Conservation (phyloP, 2,329 filamentous ascomycete species). For the Trichothecium sympodiale region DNA sequence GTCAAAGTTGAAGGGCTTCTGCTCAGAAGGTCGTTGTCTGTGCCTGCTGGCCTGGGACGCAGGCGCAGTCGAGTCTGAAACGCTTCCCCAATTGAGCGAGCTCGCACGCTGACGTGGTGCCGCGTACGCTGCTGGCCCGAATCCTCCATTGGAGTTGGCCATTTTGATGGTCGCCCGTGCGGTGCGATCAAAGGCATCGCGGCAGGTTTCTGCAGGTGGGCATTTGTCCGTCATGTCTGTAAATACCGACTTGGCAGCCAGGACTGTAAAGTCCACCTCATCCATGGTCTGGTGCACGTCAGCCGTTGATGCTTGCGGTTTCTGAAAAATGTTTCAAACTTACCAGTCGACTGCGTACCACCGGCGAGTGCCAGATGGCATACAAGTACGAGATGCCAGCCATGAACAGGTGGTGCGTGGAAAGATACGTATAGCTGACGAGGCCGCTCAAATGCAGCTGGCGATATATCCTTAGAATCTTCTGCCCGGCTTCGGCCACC, state of each 20-base stretch:
- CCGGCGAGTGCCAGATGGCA: constrained; percentile 90
- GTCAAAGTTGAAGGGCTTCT: constrained; percentile 23
- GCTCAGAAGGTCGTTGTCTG: constrained; percentile 17
- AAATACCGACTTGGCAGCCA: constrained; percentile 86
- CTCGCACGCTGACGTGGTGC: constrained; percentile 13
- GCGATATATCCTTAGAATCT: constrained; percentile 80
- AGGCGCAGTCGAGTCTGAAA: constrained; percentile 14
- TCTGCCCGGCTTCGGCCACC: constrained; percentile 89
- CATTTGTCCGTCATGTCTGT: constrained; percentile 89
- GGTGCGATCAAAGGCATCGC: constrained; percentile 90
- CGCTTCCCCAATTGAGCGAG: constrained; percentile 17
- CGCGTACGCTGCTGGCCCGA: constrained; percentile 37
- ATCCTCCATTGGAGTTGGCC: constrained; percentile 79
- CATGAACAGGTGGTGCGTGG: constrained; percentile 95
- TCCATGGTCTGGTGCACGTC: constrained; percentile 55
- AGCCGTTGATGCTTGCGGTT: neutral
- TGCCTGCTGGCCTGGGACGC: constrained; percentile 8
- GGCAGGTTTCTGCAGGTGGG: constrained; percentile 85
- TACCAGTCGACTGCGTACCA: constrained; percentile 77
- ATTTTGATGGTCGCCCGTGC: constrained; percentile 93
- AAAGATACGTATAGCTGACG: constrained; percentile 92
- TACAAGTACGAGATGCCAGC: constrained; percentile 93
- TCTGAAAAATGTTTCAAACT: constrained; percentile 21
- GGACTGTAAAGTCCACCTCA: constrained; percentile 93
- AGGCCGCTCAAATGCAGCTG: constrained; percentile 79